Base-by-base conservation (phyloP, 345 rosid species). In the Eucalyptus regnans region DNA sequence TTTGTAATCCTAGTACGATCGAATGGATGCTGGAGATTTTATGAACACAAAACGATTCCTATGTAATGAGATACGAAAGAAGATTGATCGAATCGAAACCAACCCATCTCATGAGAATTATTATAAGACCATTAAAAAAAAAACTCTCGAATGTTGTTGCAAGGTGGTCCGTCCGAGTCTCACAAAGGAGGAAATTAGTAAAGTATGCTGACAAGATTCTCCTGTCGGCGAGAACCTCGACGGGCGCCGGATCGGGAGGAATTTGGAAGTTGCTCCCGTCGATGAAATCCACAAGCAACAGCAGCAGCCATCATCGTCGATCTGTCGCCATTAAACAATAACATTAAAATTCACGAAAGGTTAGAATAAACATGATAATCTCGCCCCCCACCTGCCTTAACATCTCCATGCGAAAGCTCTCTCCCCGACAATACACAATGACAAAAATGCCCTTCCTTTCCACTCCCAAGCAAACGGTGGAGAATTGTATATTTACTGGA, bases 41-140 rank as follows among this genome's bases (percentile, higher is more conserved):
- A 18, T 2, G 2, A 18, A 37, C 37, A 2, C 9, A 33, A 9
- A 71, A 5, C 0, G 1, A 5, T 7, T 37, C 27, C 11, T 4
- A 9, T 1, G 8, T 3, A 12, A 9, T 5, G 37, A 18, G 2
- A 7, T 18, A 37, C 1, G 46, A 11, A 71, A 37, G 27, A 71
- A 37, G 46, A 71, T 37, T 1, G 8, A 9, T 71, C 4, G 8
- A 33, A 33, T 18, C 15, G 3, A 20, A 37, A 76, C 3, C 27
- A 10, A 5, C 14, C 22, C 13, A 11, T 6, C 83, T 20, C 8
- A 10, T 3, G 12, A 76, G 14, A 76, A 20, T 9, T 33, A 9
- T 33, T 9, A 68, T 33, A 33, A 76, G 7, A n/a, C 10, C 41
- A n/a, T n/a, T 0, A 56, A 56, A 23, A 58, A 52, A 52, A 13